Conservation (phyloP, 495 filamentous ascomycete genomes). For the Gamarada debralockiae region DNA sequence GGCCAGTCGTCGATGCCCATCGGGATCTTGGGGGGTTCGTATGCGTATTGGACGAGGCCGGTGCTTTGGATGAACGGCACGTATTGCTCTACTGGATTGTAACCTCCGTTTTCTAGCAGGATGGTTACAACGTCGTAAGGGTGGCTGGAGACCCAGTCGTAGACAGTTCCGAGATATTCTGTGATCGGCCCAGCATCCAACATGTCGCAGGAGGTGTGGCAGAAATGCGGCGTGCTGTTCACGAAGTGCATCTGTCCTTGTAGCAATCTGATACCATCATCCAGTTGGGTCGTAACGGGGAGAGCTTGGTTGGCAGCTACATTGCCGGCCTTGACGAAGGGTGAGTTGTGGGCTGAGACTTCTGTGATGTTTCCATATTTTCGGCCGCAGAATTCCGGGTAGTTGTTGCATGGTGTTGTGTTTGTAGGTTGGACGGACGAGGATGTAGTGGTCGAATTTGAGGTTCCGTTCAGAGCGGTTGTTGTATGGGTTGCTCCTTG, state of each 20-base stretch:
- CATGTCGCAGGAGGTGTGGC: conserved; percentile 78
- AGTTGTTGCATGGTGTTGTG: conserved; percentile 80
- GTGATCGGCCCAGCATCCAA: conserved; percentile 79
- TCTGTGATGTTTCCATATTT: conserved; percentile 90
- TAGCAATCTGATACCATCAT: conserved; percentile 91
- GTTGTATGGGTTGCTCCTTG: conserved; percentile 32
- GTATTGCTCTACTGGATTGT: conserved; percentile 13
- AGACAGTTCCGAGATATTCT: conserved; percentile 65
- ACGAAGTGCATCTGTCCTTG: conserved; percentile 63
- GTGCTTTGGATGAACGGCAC: conserved; percentile 50
- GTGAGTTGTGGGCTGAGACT: conserved; percentile 83
- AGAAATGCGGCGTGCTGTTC: conserved; percentile 50
- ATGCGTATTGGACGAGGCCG: conserved; percentile 67
- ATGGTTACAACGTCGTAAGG: conserved; percentile 91
- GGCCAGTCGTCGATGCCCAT: conserved; percentile 83
- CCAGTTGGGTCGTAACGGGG: conserved; percentile 67
- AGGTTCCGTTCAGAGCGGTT: conserved; percentile 25
- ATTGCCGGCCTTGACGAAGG: conserved; percentile 69
- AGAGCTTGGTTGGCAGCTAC: conserved; percentile 66
- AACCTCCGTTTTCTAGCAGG: conserved; percentile 76
- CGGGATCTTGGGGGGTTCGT: conserved; percentile 60
- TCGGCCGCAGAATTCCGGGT: conserved; percentile 75
- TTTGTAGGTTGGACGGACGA: conserved; percentile 50
- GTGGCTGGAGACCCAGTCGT: conserved; percentile 67
- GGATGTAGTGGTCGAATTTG: conserved; percentile 32